Evolutionary conservation across 495 filamentous ascomycete genomes (phyloP).

Genomic region (Daldinia loculata): DNA sequence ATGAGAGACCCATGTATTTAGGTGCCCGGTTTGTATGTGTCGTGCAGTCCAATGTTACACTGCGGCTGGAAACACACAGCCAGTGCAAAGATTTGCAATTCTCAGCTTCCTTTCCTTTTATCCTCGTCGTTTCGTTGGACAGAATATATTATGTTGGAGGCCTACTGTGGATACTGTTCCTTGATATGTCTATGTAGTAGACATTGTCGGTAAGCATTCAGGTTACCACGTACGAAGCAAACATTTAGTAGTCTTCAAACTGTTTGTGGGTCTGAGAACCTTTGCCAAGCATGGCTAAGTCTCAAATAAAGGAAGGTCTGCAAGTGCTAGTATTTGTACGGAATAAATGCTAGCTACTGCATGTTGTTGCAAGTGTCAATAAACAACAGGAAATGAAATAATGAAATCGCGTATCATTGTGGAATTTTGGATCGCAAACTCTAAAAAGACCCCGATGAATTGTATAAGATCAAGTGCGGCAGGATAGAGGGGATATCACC

Average conservation of each 20-base stretch:
- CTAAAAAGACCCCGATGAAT: not conserved
- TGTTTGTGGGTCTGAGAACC: not conserved
- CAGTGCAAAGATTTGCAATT: slow-evolving; percentile 19
- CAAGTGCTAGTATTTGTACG: not conserved
- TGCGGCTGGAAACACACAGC: slow-evolving; percentile 32
- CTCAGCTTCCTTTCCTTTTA: slow-evolving; percentile 3
- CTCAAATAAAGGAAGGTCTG: not conserved
- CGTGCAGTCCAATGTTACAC: slow-evolving; percentile 12
- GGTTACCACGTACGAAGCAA: not conserved
- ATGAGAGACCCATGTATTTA: not conserved
- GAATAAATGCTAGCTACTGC: not conserved
- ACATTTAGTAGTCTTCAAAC: not conserved
- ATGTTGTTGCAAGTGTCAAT: not conserved
- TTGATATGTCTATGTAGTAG: not conserved
- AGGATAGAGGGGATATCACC: not conserved
- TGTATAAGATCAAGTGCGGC: not conserved
- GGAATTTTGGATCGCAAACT: not conserved
- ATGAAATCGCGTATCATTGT: not conserved
- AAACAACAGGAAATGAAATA: not conserved
- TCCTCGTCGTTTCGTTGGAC: not conserved
- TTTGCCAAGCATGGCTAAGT: not conserved
- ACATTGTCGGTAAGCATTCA: not conserved
- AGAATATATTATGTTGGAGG: not conserved
- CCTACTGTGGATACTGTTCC: not conserved
- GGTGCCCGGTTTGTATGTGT: slow-evolving; percentile 11